Evolutionary conservation across 1,284 basidiomycete species (phyloP).

Genomic region (Crucibulum parvulum): DNA sequence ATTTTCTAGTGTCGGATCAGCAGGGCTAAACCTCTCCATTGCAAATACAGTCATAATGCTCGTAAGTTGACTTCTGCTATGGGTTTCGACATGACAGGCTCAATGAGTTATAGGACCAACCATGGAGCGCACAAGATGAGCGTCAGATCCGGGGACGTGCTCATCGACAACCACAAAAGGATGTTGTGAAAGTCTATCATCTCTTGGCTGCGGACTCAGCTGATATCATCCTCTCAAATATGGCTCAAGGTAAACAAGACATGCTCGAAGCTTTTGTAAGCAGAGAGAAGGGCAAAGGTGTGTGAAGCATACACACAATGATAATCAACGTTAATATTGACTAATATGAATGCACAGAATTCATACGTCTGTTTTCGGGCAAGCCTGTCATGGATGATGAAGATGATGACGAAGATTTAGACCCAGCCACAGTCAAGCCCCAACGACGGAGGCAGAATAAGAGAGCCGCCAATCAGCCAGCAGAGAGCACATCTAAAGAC

Average conservation of each 20-base stretch:
- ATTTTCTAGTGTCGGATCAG: slow-evolving; percentile 4
- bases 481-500: too few relatives aligned
- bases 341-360: too few relatives aligned
- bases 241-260: slow-evolving; percentile 30
- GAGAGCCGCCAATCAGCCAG: too few relatives aligned
- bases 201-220: slow-evolving; percentile 31
- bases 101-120: slow-evolving; percentile 25
- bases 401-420: too few relatives aligned
- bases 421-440: too few relatives aligned
- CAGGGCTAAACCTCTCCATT: slow-evolving; percentile 22
- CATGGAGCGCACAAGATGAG: slow-evolving; percentile 36
- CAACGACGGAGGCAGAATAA: too few relatives aligned
- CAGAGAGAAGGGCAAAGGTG: slow-evolving; percentile 23
- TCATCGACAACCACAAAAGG: slow-evolving; percentile 33
- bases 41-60: slow-evolving; percentile 27
- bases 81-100: neutral
- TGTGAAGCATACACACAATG: too few relatives aligned
- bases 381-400: too few relatives aligned
- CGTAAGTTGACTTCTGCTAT: slow-evolving; percentile 16
- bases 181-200: slow-evolving; percentile 24
- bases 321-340: too few relatives aligned
- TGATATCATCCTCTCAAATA: slow-evolving; percentile 26
- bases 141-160: slow-evolving; percentile 32
- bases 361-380: too few relatives aligned
- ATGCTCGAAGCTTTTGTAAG: slow-evolving; percentile 34